Percentiles rank a stretch among this genome's conserved stretches.
These are phyloP conservation scores for Euphorbia schlechtendalii DNA, from an alignment of 441 rosid genomes.

Conservation along the genomic window DNA sequence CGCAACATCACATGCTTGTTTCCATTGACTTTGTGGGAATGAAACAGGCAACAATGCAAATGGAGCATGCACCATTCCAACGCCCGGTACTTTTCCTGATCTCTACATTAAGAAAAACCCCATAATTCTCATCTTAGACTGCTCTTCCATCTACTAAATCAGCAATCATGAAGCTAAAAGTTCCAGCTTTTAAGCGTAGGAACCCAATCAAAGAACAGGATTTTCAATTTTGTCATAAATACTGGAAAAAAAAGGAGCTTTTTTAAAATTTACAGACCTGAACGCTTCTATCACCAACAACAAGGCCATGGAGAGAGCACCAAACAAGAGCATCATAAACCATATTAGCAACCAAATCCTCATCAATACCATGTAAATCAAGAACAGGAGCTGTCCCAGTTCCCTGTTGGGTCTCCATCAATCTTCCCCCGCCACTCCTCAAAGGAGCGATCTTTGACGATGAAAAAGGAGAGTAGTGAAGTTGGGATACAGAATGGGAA, in stretches of 20 bases:
- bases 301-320: slow-evolving; percentile 91
- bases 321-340: slow-evolving; percentile 93
- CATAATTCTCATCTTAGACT: slow-evolving; percentile 10
- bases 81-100: slow-evolving; percentile 87
- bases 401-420: slow-evolving; percentile 45
- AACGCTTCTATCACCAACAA: slow-evolving; percentile 69
- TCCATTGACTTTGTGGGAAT: slow-evolving; percentile 72
- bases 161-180: slow-evolving; percentile 2
- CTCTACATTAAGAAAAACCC: slow-evolving; percentile 39
- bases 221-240: too few species aligned
- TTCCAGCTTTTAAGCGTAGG: not conserved
- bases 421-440: slow-evolving; percentile 32
- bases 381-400: slow-evolving; percentile 24
- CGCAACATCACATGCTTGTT: slow-evolving; percentile 82
- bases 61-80: slow-evolving; percentile 89
- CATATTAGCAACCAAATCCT: slow-evolving; percentile 59
- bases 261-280: slow-evolving; percentile 43
- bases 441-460: slow-evolving; percentile 29
- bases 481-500: slow-evolving; percentile 1
- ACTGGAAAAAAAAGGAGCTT: too few species aligned
- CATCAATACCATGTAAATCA: slow-evolving; percentile 47
- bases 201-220: too few species aligned
- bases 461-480: slow-evolving; percentile 11
- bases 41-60: slow-evolving; percentile 67
- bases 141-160: not conserved